A percentile compares a stretch with the other conserved stretches of the same genome.
Conservation (phyloP, 768 basidiomycete species). For the Russula sp. region DNA sequence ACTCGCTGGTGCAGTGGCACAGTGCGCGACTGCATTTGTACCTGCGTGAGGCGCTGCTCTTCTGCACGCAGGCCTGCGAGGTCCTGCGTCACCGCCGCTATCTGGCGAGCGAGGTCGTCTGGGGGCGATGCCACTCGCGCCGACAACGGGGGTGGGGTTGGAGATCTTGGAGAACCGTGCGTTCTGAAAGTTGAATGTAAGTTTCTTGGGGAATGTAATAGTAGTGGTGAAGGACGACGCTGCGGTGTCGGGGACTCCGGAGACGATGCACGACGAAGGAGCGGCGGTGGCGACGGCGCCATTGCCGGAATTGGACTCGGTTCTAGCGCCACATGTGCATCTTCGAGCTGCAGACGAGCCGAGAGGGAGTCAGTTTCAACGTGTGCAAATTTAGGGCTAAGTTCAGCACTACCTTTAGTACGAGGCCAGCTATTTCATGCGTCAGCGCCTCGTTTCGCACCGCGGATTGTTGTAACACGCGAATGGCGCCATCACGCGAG, state of each 20-base stretch:
- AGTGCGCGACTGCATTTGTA: neutral
- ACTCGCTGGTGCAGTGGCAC: neutral
- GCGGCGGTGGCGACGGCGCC: neutral
- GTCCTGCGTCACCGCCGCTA: slow-evolving; percentile 7
- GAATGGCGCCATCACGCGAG: slow-evolving; percentile 22
- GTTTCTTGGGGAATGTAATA: neutral
- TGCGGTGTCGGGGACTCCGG: slow-evolving; percentile 7
- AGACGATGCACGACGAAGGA: neutral
- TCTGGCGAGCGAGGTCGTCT: slow-evolving; percentile 11
- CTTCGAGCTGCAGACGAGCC: slow-evolving; percentile 11
- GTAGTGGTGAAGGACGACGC: neutral
- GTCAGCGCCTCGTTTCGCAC: slow-evolving; percentile 18
- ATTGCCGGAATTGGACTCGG: neutral
- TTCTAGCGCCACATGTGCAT: slow-evolving; percentile 7
- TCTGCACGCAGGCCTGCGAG: slow-evolving; percentile 7
- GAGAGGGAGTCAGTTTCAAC: neutral
- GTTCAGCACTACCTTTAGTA: slow-evolving; percentile 11
- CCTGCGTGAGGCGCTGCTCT: slow-evolving; percentile 7
- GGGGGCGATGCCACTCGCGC: neutral
- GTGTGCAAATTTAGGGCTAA: neutral
- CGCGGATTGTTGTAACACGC: slow-evolving; percentile 19
- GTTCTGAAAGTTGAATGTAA: neutral
- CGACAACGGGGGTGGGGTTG: neutral
- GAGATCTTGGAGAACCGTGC: neutral
- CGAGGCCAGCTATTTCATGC: slow-evolving; percentile 14